Percentiles rank a stretch among this genome's conserved stretches.
Evolutionary conservation across 139 green algal species (phyloP).

Genomic region (Tetraselmis chui): DNA sequence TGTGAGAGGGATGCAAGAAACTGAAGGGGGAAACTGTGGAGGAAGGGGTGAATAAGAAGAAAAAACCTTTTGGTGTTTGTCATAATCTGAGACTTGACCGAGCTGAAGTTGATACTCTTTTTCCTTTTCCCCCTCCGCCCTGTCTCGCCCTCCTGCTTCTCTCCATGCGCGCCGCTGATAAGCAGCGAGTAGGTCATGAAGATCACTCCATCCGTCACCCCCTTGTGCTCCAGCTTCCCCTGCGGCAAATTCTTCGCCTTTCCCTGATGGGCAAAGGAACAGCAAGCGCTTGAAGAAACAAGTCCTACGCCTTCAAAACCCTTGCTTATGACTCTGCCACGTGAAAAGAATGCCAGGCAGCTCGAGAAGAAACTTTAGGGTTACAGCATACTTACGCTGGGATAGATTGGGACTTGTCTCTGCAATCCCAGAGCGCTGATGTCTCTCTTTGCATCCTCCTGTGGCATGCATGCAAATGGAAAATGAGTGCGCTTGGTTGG

Average conservation of each 20-base stretch:
- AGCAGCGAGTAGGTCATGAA: slow-evolving; percentile 69
- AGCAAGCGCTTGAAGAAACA: no score
- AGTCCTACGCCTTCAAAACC: no score
- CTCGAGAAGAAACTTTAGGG: no score
- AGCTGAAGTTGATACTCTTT: background rate
- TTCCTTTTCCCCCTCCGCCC: background rate
- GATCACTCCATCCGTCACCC: slow-evolving; percentile 47
- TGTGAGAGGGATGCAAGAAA: no score
- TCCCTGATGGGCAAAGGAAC: no score
- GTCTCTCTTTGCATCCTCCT: background rate
- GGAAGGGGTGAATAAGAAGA: no score
- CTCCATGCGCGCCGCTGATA: background rate
- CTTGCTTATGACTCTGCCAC: no score
- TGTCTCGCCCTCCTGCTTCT: background rate
- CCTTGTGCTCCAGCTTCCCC: slow-evolving; percentile 21
- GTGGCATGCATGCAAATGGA: no score
- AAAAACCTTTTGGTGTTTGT: background rate
- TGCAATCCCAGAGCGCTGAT: background rate
- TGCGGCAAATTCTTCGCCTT: slow-evolving; percentile 31
- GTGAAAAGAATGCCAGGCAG: no score
- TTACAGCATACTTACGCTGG: background rate
- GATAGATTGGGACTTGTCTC: background rate
- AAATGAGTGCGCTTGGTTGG: no score
- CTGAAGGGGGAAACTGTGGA: no score
- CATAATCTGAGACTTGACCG: background rate